Base-by-base conservation (phyloP, 176 grass and related monocot genomes). In the Typha latifolia region DNA sequence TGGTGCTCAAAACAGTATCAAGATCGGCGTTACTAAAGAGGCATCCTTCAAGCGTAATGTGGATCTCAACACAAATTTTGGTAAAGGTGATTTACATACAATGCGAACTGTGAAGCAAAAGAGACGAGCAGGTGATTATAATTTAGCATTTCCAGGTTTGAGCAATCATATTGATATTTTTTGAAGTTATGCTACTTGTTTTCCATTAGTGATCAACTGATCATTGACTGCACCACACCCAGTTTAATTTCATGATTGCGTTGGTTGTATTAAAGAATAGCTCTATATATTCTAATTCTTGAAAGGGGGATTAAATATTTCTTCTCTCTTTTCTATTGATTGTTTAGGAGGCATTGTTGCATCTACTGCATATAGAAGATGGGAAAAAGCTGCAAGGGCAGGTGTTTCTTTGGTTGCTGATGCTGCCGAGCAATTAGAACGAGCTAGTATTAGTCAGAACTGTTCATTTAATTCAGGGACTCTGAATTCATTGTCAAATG, bases 361-460 rank as follows among this genome's bases (percentile, higher is more conserved):
- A 73, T 88, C 87, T 65, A 64, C 81, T 72, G 86, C 86, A 61
- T 99, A 93, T 76, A 99, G 82, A 67, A 93, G 82, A 81, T 99
- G 89, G 94, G 94, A 99, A 80, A 90, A 72, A 78, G 89, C 94
- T 53, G 89, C 94, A 64, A 99, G 93, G 51, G 94, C 89, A 62
- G 94, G 94, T 71, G 89, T 99, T 79, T 93, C 94, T 64, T 91
- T 99, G 69, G 94, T 99, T 80, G 94, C 94, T 83, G 94, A 99
- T 87, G 94, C 94, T 55, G 94, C 94, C 74, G 94, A 99, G 75
- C 83, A 99, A 65, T 83, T 99, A 12, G 89, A 99, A 66, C 78
- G 86, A 73, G 81, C 66, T n/a, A 69, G 72, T 32, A 26, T 59
- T 48, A 72, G 62, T 32, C 56, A 26, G 0, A 64, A 18, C 69